Percentiles rank a stretch among this genome's conserved stretches.
Conservation (phyloP, 2,329 filamentous ascomycete genomes). For the Rutstroemia sydowiana region DNA sequence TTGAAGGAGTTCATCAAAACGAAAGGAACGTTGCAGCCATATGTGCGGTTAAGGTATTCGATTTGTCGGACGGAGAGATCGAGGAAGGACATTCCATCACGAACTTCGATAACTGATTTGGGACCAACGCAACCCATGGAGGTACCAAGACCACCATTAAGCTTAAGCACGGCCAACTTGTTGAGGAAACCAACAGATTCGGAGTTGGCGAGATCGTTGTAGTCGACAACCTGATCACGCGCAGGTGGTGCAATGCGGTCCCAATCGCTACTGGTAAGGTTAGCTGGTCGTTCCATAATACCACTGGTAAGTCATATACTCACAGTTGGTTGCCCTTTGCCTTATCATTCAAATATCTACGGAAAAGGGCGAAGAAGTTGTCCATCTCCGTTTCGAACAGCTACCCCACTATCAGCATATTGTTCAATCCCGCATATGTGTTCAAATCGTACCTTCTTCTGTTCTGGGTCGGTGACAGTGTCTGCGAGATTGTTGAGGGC, state of each 20-base stretch:
- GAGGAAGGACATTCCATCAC: slow-evolving; percentile 99
- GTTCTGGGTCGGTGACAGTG: slow-evolving; percentile 71
- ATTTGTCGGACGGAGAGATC: slow-evolving; percentile 98
- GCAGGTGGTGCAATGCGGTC: slow-evolving; percentile 92
- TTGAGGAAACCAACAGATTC: slow-evolving; percentile 91
- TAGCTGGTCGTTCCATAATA: slow-evolving; percentile 15
- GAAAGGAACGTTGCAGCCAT: slow-evolving; percentile 94
- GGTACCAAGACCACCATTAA: slow-evolving; percentile 97
- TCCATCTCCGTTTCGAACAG: slow-evolving; percentile 99
- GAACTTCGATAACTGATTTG: slow-evolving; percentile 99
- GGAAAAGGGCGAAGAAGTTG: slow-evolving; percentile 99
- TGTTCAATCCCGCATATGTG: background rate
- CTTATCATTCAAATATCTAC: slow-evolving; percentile 97
- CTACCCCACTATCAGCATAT: slow-evolving; percentile 35
- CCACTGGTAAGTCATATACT: slow-evolving; percentile 22
- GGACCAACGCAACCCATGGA: slow-evolving; percentile 99
- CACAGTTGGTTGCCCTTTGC: slow-evolving; percentile 90
- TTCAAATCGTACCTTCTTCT: slow-evolving; percentile 65
- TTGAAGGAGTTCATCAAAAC: slow-evolving; percentile 99
- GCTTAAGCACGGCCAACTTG: slow-evolving; percentile 97
- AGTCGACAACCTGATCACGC: slow-evolving; percentile 89
- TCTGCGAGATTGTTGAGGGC: slow-evolving; percentile 87
- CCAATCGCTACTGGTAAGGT: slow-evolving; percentile 64
- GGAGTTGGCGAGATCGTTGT: slow-evolving; percentile 80
- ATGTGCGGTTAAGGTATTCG: slow-evolving; percentile 97